Evolutionary conservation across 257 asterid species (phyloP).

Genomic region (Lantana camara): DNA sequence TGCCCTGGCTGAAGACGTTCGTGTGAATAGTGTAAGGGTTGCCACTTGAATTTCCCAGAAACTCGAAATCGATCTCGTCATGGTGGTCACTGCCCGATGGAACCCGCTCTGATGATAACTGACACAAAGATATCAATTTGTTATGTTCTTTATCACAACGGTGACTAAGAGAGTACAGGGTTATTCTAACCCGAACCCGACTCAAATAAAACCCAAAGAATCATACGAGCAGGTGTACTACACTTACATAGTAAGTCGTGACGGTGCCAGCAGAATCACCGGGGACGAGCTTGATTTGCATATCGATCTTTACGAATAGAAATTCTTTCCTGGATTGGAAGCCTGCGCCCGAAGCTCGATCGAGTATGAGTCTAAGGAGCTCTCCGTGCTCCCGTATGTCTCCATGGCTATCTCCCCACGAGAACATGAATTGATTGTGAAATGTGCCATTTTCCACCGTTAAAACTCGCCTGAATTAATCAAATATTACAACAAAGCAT

Average conservation of each 20-base stretch:
- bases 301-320: conserved; percentile 63
- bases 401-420: conserved; percentile 72
- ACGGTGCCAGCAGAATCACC: conserved; percentile 91
- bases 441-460: conserved; percentile 57
- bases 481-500: conserved; percentile 10
- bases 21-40: conserved; percentile 89
- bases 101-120: conserved; percentile 65
- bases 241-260: conserved; percentile 83
- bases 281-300: conserved; percentile 77
- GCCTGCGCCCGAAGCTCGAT: conserved; percentile 66
- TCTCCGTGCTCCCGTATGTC: conserved; percentile 60
- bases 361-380: conserved; percentile 69
- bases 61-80: conserved; percentile 90
- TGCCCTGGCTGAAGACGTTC: conserved; percentile 72
- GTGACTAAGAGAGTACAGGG: no score
- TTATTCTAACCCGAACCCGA: no score
- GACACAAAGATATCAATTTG: background rate
- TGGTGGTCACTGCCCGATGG: conserved; percentile 73
- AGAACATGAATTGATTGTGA: conserved; percentile 44
- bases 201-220: no score
- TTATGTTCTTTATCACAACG: no score
- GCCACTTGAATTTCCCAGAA: conserved; percentile 77
- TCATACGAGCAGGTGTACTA: no score
- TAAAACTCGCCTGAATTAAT: conserved; percentile 21
- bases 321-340: conserved; percentile 74